phyloP scores from a whole-genome alignment of 257 asterid genomes.

The Solanum sitiens region DNA sequence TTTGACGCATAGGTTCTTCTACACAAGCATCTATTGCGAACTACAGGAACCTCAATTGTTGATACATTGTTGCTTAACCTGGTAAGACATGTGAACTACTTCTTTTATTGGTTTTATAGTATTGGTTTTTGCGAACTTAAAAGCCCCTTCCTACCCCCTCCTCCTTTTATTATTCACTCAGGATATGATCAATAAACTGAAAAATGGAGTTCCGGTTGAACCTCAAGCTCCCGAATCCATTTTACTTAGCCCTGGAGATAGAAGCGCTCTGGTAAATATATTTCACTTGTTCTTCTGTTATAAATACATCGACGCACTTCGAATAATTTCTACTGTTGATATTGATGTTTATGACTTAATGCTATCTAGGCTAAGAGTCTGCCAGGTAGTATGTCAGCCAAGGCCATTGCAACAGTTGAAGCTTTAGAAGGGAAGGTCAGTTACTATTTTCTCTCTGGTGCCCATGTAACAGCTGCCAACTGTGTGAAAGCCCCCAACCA shows the following conservation, averaged over 20 bases:
- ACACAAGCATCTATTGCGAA: constrained; percentile 86
- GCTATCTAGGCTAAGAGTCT: constrained; percentile 63
- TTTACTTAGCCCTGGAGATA: constrained; percentile 53
- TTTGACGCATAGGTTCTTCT: constrained; percentile 44
- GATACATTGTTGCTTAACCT: constrained; percentile 64
- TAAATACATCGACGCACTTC: background rate
- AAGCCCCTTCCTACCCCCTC: background rate
- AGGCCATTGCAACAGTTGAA: constrained; percentile 56
- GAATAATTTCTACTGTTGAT: background rate
- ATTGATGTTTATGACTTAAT: background rate
- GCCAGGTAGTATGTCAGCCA: constrained; percentile 52
- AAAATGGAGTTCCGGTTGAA: constrained; percentile 64
- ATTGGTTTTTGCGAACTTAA: background rate
- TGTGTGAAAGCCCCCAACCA: background rate
- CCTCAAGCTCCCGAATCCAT: constrained; percentile 45
- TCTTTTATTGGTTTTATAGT: background rate
- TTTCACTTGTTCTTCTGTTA: background rate
- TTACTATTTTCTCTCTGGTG: constrained; percentile 9
- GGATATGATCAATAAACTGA: constrained; percentile 71
- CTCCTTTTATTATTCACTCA: constrained; percentile 2
- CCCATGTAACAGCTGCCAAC: background rate
- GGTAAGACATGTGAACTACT: constrained; percentile 34
- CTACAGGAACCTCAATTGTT: constrained; percentile 63
- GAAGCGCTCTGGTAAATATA: constrained; percentile 52
- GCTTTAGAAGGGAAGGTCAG: constrained; percentile 88